These are phyloP conservation scores for Litsea cubeba DNA, from an alignment of 164 flowering plant genomes.

Conservation along the genomic window DNA sequence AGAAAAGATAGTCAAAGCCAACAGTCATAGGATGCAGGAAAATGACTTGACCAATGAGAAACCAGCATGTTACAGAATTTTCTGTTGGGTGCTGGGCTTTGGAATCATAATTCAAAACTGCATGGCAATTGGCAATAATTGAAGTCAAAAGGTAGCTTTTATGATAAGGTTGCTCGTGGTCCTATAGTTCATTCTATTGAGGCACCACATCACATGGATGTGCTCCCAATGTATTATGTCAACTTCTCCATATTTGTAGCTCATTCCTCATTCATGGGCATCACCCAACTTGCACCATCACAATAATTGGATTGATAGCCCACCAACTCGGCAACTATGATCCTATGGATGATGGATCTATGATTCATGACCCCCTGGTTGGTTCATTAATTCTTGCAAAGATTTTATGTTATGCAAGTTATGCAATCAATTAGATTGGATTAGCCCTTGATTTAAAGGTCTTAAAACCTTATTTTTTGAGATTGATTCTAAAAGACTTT, in stretches of 20 bases:
- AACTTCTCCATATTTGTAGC: too few species aligned
- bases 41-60: conserved; percentile 2
- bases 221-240: not conserved
- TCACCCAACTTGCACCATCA: not conserved
- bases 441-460: too few species aligned
- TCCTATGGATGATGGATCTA: too few species aligned
- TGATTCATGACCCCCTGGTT: too few species aligned
- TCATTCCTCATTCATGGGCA: too few species aligned
- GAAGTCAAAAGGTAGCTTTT: conserved; percentile 14
- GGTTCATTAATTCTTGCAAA: too few species aligned
- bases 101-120: conserved; percentile 1
- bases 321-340: not conserved
- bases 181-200: not conserved
- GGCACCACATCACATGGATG: not conserved
- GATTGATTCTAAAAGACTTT: too few species aligned
- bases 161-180: conserved; percentile 14
- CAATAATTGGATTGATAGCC: not conserved
- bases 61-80: not conserved
- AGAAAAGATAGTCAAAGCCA: conserved; percentile 11
- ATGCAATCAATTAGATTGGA: too few species aligned
- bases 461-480: too few species aligned
- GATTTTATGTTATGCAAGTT: too few species aligned
- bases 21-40: not conserved
- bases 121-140: conserved; percentile 8
- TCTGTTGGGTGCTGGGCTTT: not conserved